Evolutionary conservation across 768 basidiomycete genomes (phyloP), one percentile per base, ranked within the genome.

Genomic region (Gloeopeniophorella convolvens): DNA sequence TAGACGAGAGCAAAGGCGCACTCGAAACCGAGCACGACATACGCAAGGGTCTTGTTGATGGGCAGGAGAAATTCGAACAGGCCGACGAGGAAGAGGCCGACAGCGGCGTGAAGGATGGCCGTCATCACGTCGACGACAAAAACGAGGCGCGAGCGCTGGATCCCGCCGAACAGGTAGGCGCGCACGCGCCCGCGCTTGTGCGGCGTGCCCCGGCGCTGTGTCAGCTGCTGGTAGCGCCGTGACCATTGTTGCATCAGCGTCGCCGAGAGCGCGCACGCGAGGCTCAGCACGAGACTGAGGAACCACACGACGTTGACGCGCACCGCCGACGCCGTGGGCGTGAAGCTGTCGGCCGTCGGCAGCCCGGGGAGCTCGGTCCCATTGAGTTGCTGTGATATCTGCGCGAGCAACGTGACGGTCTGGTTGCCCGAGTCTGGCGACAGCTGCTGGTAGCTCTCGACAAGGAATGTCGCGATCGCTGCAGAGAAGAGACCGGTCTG

Each of bases 401-500:
- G 50, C 12, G 18, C 24, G 4, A 51, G 50, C 9, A 45, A 18
- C 1, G 23, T 13, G 28, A 34, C 30, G 2, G 31, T 6, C 33
- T 51, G 50, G 2, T 40, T 30, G 2, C 28, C 36, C 16, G 44
- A 51, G 6, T 45, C 37, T 0, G 10, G 30, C 1, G 36, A 27
- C 28, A 39, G 37, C 0, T 40, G 23, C 4, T 39, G 26, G 16
- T 15, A 51, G 6, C 37, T 40, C 3, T 24, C 16, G 12, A 45
- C 13, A 15, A 45, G n/a, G 15, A 51, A 51, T 4, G 43, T 16
- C 0, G 50, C 33, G 23, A 51, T 23, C 12, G 32, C 42, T 5
- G 31, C 43, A n/a, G 50, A 39, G 16, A 51, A 51, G 26, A 51
- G 23, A 6, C 43, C 50, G 3, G 50, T 30, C 50, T 51, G 27